These are phyloP conservation scores for Fusarium oxysporum DNA, from an alignment of 2,329 filamentous ascomycete species.

Conservation along the genomic window DNA sequence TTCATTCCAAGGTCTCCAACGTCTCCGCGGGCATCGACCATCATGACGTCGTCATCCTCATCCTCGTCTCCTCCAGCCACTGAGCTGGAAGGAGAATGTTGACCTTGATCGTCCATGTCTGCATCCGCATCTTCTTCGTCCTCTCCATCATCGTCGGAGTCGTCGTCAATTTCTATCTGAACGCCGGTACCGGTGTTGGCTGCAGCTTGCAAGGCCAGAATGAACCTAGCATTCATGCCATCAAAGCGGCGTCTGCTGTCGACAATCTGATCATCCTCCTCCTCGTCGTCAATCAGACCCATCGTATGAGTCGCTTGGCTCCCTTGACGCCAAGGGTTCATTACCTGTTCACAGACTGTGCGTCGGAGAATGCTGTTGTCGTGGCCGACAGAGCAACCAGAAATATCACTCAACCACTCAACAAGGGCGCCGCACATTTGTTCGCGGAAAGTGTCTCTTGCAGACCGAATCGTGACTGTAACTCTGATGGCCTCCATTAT, in stretches of 20 bases:
- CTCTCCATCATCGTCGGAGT: constrained; percentile 48
- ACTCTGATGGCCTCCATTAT: constrained; percentile 96
- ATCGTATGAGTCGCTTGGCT: constrained; percentile 82
- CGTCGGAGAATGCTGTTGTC: constrained; percentile 83
- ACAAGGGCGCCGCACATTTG: constrained; percentile 99
- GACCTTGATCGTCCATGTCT: constrained; percentile 54
- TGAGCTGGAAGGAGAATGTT: constrained; percentile 50
- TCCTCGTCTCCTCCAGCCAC: constrained; percentile 57
- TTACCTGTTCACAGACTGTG: constrained; percentile 89
- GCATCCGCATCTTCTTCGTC: constrained; percentile 57
- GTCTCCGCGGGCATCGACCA: constrained; percentile 64
- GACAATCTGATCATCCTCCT: constrained; percentile 62
- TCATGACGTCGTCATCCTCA: constrained; percentile 68
- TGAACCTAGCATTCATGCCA: constrained; percentile 52
- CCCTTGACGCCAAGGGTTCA: constrained; percentile 87
- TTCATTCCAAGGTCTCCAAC: constrained; percentile 61
- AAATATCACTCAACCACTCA: constrained; percentile 94
- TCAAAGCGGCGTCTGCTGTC: constrained; percentile 49
- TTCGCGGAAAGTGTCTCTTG: constrained; percentile 94
- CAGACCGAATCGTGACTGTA: constrained; percentile 92
- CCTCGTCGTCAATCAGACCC: constrained; percentile 57
- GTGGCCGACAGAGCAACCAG: constrained; percentile 84
- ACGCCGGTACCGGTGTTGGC: constrained; percentile 45
- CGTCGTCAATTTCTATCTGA: constrained; percentile 47
- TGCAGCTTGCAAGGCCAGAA: constrained; percentile 53